phyloP scores from a whole-genome alignment of 2,329 filamentous ascomycete genomes.

The Fusarium domesticum region DNA sequence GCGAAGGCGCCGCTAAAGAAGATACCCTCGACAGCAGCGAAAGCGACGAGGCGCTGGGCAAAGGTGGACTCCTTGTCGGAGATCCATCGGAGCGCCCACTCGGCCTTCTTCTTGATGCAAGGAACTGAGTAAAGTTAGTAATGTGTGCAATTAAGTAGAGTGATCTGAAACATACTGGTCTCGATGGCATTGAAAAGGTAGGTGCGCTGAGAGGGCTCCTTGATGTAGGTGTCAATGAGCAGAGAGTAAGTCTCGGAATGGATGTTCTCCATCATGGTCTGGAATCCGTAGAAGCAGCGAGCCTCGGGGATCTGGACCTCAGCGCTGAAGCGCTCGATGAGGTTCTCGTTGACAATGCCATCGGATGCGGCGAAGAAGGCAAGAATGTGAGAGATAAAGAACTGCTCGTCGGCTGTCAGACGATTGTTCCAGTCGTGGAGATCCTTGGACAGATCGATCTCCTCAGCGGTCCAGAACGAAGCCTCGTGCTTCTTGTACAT shows the following conservation, averaged over 20 bases:
- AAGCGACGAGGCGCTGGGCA: slow-evolving; percentile 91
- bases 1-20: slow-evolving; percentile 99
- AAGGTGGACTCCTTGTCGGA: slow-evolving; percentile 90
- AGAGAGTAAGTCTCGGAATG: slow-evolving; percentile 99
- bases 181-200: slow-evolving; percentile 99
- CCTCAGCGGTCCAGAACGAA: slow-evolving; percentile 99
- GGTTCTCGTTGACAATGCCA: slow-evolving; percentile 99
- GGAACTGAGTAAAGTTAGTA: slow-evolving; percentile 58
- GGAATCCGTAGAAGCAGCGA: slow-evolving; percentile 99
- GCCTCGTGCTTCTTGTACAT: slow-evolving; percentile 99
- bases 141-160: neutral
- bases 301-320: slow-evolving; percentile 98
- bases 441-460: slow-evolving; percentile 99
- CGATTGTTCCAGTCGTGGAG: slow-evolving; percentile 99
- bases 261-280: slow-evolving; percentile 99
- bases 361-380: slow-evolving; percentile 99
- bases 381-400: slow-evolving; percentile 97
- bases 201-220: slow-evolving; percentile 88
- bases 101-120: slow-evolving; percentile 96
- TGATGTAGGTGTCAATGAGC: slow-evolving; percentile 98
- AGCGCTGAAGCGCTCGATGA: slow-evolving; percentile 93
- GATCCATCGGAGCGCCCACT: slow-evolving; percentile 97
- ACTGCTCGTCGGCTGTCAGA: slow-evolving; percentile 93
- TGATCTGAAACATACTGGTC: slow-evolving; percentile 64
- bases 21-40: slow-evolving; percentile 97